Conservation (phyloP, 1,284 basidiomycete species). For the Porodaedalea pini region DNA sequence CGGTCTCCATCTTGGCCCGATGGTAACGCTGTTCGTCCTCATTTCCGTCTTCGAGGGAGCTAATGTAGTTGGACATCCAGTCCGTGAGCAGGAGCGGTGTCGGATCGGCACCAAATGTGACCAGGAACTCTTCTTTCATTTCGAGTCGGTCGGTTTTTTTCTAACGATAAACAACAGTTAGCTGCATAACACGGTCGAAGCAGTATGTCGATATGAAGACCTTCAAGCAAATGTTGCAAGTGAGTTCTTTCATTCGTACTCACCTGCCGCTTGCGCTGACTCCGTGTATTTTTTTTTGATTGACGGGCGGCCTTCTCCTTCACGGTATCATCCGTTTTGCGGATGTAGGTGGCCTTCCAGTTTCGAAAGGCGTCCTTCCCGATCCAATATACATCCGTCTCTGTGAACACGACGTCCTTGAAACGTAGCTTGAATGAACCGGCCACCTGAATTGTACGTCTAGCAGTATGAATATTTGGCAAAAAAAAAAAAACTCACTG, state of each 20-base stretch:
- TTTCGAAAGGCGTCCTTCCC: not conserved
- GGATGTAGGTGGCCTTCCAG: not conserved
- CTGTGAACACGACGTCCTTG: not conserved
- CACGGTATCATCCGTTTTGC: not conserved
- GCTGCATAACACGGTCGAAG: too few relatives aligned
- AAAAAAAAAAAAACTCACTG: not conserved
- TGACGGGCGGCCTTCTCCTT: not conserved
- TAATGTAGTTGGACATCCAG: too few relatives aligned
- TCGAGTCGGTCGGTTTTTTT: not conserved
- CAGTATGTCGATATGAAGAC: not conserved
- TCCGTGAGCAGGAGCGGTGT: not conserved
- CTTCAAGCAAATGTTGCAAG: not conserved
- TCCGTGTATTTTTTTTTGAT: not conserved
- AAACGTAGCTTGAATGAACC: not conserved
- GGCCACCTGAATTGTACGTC: not conserved
- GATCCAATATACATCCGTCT: not conserved
- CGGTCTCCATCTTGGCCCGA: not conserved
- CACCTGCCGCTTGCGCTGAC: too few relatives aligned
- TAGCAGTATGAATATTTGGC: not conserved
- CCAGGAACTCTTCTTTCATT: not conserved
- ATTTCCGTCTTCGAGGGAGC: not conserved
- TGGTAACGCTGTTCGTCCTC: not conserved
- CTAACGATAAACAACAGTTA: too few relatives aligned
- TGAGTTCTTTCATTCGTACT: too few relatives aligned
- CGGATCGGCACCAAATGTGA: not conserved